Evolutionary conservation across 2,329 filamentous ascomycete species (phyloP), one percentile per base, ranked within the genome.

Genomic region (Macrophomina pseudophaseolina): DNA sequence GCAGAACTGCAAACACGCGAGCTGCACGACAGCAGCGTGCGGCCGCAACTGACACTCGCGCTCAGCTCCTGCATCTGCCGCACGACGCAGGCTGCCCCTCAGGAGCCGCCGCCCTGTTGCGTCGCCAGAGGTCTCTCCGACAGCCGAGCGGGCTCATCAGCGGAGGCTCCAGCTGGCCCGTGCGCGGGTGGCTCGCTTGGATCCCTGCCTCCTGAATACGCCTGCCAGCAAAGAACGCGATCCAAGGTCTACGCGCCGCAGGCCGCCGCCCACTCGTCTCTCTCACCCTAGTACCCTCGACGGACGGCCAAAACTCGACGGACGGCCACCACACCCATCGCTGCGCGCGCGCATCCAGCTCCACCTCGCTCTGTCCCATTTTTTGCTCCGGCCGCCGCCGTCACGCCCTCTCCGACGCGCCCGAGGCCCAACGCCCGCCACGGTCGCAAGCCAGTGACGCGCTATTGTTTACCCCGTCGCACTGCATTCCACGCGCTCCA

Each of bases 391-490:
- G 44, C 18, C 35, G 40, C 52, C n/a, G 30, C 53, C 64, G 18
- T 32, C 46, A 28, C 18, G 6, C 35, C 65, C 38, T 28, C 56
- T 16, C 56, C 53, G 49, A 56, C 64, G 63, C 51, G 51, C 51
- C 63, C 63, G 40, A 30, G 40, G 51, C 63, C 23, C 48, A 18
- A 30, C 52, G 51, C 63, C 23, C 48, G 33, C 38, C 51, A 28
- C 42, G 42, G 58, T 62, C 58, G 58, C 58, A 62, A 42, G 44
- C 32, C 40, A 3, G 49, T 51, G 54, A 66, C 65, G 65, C 65
- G 65, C 65, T 51, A 66, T 66, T 66, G 65, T 66, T 66, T 66
- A 66, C 65, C 54, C 48, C 56, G 48, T 62, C 46, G 54, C 65
- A 62, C 54, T 38, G 58, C 65, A 63, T 66, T 63, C 64, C 64